Evolutionary conservation across 2,329 filamentous ascomycete species (phyloP).

Genomic region (Colletotrichum sp.): DNA sequence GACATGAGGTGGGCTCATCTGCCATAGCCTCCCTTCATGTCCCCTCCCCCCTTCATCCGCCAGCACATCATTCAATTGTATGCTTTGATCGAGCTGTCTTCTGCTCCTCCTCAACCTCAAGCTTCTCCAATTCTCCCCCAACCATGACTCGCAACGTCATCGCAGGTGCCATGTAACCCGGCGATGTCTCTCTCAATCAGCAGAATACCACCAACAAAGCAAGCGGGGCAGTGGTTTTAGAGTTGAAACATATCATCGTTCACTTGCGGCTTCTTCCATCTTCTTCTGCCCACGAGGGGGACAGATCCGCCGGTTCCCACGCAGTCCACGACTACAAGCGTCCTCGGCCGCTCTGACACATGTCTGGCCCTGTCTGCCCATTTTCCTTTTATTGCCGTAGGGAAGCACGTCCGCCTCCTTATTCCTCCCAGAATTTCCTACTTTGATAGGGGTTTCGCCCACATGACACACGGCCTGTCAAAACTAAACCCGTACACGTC

Average conservation of each 20-base stretch:
- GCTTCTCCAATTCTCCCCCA: not conserved
- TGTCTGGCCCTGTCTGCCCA: not conserved
- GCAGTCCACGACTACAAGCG: not conserved
- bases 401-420: not conserved
- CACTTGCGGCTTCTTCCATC: not conserved
- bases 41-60: not conserved
- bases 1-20: not conserved
- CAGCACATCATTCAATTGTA: not conserved
- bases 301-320: not conserved
- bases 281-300: not conserved
- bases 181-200: not conserved
- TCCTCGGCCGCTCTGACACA: constrained; percentile 12
- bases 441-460: constrained; percentile 1
- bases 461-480: not conserved
- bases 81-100: not conserved
- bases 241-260: constrained; percentile 16
- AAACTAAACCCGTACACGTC: not conserved
- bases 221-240: constrained; percentile 15
- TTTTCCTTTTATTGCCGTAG: not conserved
- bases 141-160: constrained; percentile 10
- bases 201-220: not conserved
- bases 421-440: not conserved
- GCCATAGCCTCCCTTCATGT: not conserved
- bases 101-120: not conserved
- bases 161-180: not conserved